Conservation (phyloP, 2,329 filamentous ascomycete genomes). For the Harringtonia aguacate region DNA sequence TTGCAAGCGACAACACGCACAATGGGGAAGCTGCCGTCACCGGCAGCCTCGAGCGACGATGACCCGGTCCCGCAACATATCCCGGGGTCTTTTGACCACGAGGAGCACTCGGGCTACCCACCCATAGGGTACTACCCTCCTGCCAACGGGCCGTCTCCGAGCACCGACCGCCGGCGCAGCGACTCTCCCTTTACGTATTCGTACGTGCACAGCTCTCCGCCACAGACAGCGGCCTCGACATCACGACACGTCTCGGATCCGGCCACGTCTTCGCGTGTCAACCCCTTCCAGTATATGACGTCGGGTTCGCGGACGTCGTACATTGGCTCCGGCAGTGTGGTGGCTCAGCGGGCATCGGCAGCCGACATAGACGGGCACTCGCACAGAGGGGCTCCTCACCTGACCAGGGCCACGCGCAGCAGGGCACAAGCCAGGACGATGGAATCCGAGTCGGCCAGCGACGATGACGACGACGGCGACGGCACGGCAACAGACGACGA, state of each 20-base stretch:
- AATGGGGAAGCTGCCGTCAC: slow-evolving; percentile 13
- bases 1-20: slow-evolving; percentile 31
- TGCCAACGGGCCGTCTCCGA: slow-evolving; percentile 20
- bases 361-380: slow-evolving; percentile 13
- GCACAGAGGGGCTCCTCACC: no score
- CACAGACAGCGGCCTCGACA: slow-evolving; percentile 13
- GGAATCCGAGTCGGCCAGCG: slow-evolving; percentile 24
- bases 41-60: slow-evolving; percentile 17
- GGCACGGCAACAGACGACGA: neutral
- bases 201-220: slow-evolving; percentile 25
- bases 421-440: slow-evolving; percentile 15
- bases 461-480: slow-evolving; percentile 25
- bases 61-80: slow-evolving; percentile 2
- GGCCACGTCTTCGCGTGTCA: slow-evolving; percentile 18
- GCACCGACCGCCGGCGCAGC: slow-evolving; percentile 23
- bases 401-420: slow-evolving; percentile 21
- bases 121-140: slow-evolving; percentile 42
- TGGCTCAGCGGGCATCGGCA: slow-evolving; percentile 14
- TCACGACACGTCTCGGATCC: slow-evolving; percentile 36
- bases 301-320: slow-evolving; percentile 28
- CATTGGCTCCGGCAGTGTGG: slow-evolving; percentile 23
- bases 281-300: slow-evolving; percentile 45
- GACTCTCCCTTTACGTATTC: slow-evolving; percentile 35
- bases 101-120: slow-evolving; percentile 27
- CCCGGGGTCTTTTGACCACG: slow-evolving; percentile 24